A percentile compares a stretch with the other conserved stretches of the same genome.
Conservation (phyloP, 441 rosid species). For the Croton laevigatus region DNA sequence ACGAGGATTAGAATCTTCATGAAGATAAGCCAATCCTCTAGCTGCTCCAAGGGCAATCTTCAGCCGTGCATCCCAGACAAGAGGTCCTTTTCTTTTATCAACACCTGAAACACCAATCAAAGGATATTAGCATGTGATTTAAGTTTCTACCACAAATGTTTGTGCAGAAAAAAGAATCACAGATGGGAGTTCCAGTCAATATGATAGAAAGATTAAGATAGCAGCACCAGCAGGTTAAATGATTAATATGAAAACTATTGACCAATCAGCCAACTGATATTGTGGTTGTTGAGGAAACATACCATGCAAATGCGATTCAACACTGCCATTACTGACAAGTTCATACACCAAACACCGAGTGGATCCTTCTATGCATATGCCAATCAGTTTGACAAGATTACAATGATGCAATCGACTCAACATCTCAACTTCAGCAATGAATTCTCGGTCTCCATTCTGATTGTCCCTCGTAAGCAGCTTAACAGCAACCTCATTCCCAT, state of each 20-base stretch:
- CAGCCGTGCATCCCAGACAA: conserved; percentile 94
- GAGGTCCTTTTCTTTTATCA: conserved; percentile 61
- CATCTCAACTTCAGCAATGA: conserved; percentile 96
- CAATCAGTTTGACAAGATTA: conserved; percentile 89
- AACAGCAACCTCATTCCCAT: conserved; percentile 85
- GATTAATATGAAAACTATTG: neutral
- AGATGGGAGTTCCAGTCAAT: neutral
- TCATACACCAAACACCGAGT: conserved; percentile 85
- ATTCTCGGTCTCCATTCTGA: conserved; percentile 86
- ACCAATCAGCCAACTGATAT: neutral
- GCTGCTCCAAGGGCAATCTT: conserved; percentile 99
- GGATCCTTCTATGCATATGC: conserved; percentile 86
- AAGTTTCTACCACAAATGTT: conserved; percentile 1
- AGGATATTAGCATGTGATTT: conserved; percentile 3
- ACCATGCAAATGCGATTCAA: conserved; percentile 99
- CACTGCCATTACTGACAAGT: conserved; percentile 88
- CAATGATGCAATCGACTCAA: conserved; percentile 97
- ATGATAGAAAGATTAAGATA: neutral
- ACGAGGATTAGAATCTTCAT: conserved; percentile 96
- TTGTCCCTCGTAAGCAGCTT: conserved; percentile 79
- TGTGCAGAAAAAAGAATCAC: conserved; percentile 10
- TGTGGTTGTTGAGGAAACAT: conserved; percentile 20
- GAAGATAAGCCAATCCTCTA: conserved; percentile 96
- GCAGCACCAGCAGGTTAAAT: neutral
- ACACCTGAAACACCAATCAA: conserved; percentile 37